Conservation (phyloP, 192 early-diverging fungal species). For the Podila minutissima region DNA sequence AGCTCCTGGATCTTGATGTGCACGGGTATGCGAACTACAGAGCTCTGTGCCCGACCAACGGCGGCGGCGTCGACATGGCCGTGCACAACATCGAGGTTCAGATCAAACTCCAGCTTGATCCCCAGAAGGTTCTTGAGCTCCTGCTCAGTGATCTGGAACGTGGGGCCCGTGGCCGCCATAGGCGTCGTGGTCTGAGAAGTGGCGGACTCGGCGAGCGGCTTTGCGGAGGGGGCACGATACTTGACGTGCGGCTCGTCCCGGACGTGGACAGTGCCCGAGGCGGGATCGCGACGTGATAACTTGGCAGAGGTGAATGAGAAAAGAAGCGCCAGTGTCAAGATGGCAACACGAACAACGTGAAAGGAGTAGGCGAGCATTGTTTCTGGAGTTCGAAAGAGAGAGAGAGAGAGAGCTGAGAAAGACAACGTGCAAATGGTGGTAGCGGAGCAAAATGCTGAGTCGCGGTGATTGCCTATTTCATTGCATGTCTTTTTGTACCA, state of each 20-base stretch:
- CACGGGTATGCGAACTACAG: conserved; percentile 17
- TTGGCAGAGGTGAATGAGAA: neutral
- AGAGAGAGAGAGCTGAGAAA: no score
- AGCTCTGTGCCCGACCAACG: no score
- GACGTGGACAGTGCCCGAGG: neutral
- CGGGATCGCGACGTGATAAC: neutral
- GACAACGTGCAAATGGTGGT: no score
- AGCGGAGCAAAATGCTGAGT: no score
- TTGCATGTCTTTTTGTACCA: no score
- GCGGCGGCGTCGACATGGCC: neutral
- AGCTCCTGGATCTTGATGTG: conserved; percentile 22
- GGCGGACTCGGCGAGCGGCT: no score
- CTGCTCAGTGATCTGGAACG: neutral
- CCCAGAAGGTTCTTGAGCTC: conserved; percentile 9
- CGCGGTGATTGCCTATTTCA: no score
- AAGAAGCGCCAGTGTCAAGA: neutral
- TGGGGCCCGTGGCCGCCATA: neutral
- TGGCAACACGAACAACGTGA: neutral
- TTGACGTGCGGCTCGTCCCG: no score
- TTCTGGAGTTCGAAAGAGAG: neutral
- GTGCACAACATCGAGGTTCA: neutral
- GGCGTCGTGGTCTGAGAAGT: no score
- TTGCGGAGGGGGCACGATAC: no score
- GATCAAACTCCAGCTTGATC: conserved; percentile 8
- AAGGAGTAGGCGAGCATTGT: neutral